These are phyloP conservation scores for Lyophyllum semitale DNA, from an alignment of 768 basidiomycete genomes.

Conservation along the genomic window DNA sequence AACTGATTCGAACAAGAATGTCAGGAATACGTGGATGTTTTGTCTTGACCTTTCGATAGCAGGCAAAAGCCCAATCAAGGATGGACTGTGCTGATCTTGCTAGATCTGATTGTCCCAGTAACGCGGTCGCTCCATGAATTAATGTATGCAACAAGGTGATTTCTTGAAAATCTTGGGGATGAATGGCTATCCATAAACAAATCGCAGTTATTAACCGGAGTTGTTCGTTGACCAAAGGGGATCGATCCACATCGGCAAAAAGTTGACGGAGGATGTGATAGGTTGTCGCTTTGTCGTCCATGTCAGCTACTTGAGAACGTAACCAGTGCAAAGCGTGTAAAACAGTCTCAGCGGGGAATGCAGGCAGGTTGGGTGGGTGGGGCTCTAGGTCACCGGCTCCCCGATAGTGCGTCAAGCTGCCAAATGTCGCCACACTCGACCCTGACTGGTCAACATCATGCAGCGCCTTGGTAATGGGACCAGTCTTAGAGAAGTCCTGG, in stretches of 20 bases:
- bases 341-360: conserved; percentile 49
- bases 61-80: conserved; percentile 72
- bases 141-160: conserved; percentile 66
- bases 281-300: conserved; percentile 55
- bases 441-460: conserved; percentile 32
- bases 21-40: conserved; percentile 61
- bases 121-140: conserved; percentile 62
- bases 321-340: conserved; percentile 67
- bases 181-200: conserved; percentile 71
- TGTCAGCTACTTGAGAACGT: conserved; percentile 36
- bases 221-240: conserved; percentile 84
- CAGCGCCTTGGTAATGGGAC: conserved; percentile 52
- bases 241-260: conserved; percentile 63
- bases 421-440: conserved; percentile 47
- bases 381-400: conserved; percentile 44
- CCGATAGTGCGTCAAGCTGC: conserved; percentile 54
- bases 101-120: conserved; percentile 72
- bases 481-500: conserved; percentile 57
- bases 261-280: conserved; percentile 81
- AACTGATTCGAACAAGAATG: conserved; percentile 68
- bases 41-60: conserved; percentile 42
- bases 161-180: conserved; percentile 55
- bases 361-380: conserved; percentile 70
- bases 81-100: conserved; percentile 71
- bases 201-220: conserved; percentile 72